phyloP scores from a whole-genome alignment of 345 rosid genomes.

The Lepidium didymum region DNA sequence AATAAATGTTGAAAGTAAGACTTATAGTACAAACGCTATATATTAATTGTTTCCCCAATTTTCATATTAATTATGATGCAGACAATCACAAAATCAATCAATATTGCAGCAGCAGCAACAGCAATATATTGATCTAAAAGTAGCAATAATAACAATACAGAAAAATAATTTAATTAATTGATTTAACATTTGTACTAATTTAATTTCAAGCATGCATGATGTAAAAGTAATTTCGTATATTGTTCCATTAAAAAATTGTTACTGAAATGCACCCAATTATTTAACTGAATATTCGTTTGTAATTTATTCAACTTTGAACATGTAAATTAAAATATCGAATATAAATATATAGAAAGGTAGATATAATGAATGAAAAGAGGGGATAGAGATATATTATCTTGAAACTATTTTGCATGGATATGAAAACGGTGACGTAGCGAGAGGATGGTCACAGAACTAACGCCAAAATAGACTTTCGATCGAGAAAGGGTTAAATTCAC shows the following conservation, averaged over 20 bases:
- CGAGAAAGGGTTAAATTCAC: conserved; percentile 30
- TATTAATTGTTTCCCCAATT: conserved; percentile 1
- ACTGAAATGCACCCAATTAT: background rate
- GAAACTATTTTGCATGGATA: conserved; percentile 31
- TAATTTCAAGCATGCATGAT: background rate
- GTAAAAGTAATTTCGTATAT: background rate
- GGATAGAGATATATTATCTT: conserved; percentile 26
- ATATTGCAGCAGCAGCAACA: background rate
- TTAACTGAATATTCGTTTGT: background rate
- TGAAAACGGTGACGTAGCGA: conserved; percentile 34
- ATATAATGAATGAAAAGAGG: conserved; percentile 20
- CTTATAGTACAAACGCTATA: conserved; percentile 19
- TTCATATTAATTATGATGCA: conserved; percentile 13
- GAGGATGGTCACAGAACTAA: conserved; percentile 34
- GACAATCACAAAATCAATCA: conserved; percentile 17
- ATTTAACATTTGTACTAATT: background rate
- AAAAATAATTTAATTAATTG: background rate
- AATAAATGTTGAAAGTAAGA: conserved; percentile 21
- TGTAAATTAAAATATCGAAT: no score
- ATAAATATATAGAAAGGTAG: background rate
- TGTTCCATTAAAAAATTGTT: background rate
- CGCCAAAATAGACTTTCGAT: conserved; percentile 28
- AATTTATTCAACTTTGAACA: background rate
- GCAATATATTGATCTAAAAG: background rate
- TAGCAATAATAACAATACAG: background rate